Percentiles rank a stretch among this genome's conserved stretches.
These are phyloP conservation scores for Aureobasidium subglaciale DNA, from an alignment of 2,329 filamentous ascomycete species.

Conservation along the genomic window DNA sequence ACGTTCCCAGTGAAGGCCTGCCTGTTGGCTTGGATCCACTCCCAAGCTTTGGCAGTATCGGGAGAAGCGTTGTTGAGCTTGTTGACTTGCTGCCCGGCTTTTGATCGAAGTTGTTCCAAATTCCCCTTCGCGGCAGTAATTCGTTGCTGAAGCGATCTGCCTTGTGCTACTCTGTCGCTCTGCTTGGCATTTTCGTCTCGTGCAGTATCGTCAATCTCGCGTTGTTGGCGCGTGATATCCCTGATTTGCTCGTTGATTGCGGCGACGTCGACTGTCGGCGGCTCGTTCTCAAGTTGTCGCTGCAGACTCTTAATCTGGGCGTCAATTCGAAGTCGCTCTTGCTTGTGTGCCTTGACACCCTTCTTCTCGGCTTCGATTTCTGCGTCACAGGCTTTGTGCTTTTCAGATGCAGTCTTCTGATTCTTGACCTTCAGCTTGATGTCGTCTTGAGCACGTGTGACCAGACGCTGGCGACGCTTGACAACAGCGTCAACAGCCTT, in stretches of 20 bases:
- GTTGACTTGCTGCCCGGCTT: constrained; percentile 64
- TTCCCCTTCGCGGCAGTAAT: constrained; percentile 41
- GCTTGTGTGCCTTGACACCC: constrained; percentile 34
- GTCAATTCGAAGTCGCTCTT: constrained; percentile 25
- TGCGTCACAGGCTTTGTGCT: constrained; percentile 28
- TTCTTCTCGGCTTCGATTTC: constrained; percentile 35
- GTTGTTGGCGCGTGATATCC: constrained; percentile 44
- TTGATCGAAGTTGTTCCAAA: constrained; percentile 59
- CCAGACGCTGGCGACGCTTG: constrained; percentile 45
- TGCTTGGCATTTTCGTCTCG: constrained; percentile 24
- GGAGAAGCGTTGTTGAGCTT: constrained; percentile 54
- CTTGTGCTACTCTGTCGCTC: constrained; percentile 21
- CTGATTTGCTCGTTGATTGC: constrained; percentile 67
- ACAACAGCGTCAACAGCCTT: constrained; percentile 50
- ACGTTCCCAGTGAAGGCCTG: constrained; percentile 66
- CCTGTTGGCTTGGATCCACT: constrained; percentile 72
- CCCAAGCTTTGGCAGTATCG: constrained; percentile 66
- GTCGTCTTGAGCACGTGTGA: constrained; percentile 38
- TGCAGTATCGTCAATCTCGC: constrained; percentile 41
- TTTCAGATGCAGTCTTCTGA: constrained; percentile 34
- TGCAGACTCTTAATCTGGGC: constrained; percentile 56
- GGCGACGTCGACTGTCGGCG: constrained; percentile 59
- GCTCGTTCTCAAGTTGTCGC: constrained; percentile 54
- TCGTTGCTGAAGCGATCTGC: constrained; percentile 31
- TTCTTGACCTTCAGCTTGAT: constrained; percentile 44